Evolutionary conservation across 768 basidiomycete species (phyloP).

Genomic region (Paxillus rubicundulus): DNA sequence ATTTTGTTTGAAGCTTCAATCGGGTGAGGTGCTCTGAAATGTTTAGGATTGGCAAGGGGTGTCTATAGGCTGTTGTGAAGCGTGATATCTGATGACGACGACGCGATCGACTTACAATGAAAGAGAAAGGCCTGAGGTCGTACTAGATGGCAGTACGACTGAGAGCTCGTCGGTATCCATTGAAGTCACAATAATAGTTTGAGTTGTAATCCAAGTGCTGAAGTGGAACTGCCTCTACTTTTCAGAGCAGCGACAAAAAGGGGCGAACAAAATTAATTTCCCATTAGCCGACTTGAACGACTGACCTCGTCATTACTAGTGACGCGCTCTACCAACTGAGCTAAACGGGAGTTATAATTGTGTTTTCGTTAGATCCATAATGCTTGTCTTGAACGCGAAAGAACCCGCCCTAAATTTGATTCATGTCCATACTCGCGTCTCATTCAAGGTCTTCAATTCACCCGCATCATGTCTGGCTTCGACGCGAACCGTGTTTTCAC

Average conservation of each 20-base stretch:
- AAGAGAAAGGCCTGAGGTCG: slow-evolving; percentile 70
- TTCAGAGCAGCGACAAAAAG: background rate
- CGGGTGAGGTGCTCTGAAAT: slow-evolving; percentile 95
- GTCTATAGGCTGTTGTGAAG: slow-evolving; percentile 49
- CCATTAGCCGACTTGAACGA: slow-evolving; percentile 43
- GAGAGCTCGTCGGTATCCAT: slow-evolving; percentile 81
- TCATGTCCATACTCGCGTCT: slow-evolving; percentile 8
- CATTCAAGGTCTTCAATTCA: background rate
- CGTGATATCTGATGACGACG: background rate
- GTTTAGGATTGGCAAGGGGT: slow-evolving; percentile 94
- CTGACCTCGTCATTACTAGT: slow-evolving; percentile 48
- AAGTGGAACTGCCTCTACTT: too few relatives aligned
- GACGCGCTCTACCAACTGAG: slow-evolving; percentile 52
- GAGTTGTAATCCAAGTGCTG: background rate
- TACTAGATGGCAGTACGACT: slow-evolving; percentile 69
- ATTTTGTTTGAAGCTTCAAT: slow-evolving; percentile 68
- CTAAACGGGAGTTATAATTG: slow-evolving; percentile 33
- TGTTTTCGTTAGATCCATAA: background rate
- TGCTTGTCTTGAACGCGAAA: slow-evolving; percentile 24
- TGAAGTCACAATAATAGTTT: slow-evolving; percentile 39
- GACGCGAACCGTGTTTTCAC: slow-evolving; percentile 80
- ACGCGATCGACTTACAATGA: slow-evolving; percentile 53
- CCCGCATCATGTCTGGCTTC: slow-evolving; percentile 74
- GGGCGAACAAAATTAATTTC: slow-evolving; percentile 21
- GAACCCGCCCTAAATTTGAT: slow-evolving; percentile 25